Conservation (phyloP, 2,329 filamentous ascomycete genomes). For the Trichocomaceae sp. region DNA sequence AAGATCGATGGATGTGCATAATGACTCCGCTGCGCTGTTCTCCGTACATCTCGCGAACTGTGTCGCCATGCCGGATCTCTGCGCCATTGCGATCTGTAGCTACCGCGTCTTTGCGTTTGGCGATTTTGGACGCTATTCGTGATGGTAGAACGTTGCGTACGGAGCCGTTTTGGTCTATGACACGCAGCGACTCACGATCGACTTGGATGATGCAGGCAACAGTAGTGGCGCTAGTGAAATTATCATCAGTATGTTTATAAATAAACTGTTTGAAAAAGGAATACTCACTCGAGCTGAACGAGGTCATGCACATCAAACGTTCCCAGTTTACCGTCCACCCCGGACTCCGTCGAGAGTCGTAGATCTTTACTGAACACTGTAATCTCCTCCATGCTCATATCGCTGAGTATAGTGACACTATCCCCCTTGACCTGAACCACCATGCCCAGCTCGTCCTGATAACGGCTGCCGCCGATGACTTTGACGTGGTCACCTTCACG, state of each 20-base stretch:
- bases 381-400: conserved; percentile 87
- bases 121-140: conserved; percentile 83
- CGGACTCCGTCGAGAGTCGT: conserved; percentile 85
- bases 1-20: conserved; percentile 89
- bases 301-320: conserved; percentile 90
- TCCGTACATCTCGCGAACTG: conserved; percentile 81
- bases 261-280: background rate
- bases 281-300: conserved; percentile 73
- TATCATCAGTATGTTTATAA: conserved; percentile 29
- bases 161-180: conserved; percentile 85
- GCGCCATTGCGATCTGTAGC: conserved; percentile 89
- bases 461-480: conserved; percentile 92
- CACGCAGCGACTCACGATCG: conserved; percentile 82
- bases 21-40: conserved; percentile 83
- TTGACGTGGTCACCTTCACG: conserved; percentile 94
- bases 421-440: conserved; percentile 91
- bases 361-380: conserved; percentile 98
- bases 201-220: conserved; percentile 93
- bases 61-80: conserved; percentile 86
- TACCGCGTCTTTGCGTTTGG: conserved; percentile 73
- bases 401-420: conserved; percentile 83
- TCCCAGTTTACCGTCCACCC: conserved; percentile 71
- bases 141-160: conserved; percentile 78
- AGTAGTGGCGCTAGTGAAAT: conserved; percentile 58
- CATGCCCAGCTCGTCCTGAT: conserved; percentile 92